Percentiles rank a stretch among this genome's conserved stretches.
Evolutionary conservation across 345 rosid species (phyloP).

Genomic region (Alliaria petiolata): DNA sequence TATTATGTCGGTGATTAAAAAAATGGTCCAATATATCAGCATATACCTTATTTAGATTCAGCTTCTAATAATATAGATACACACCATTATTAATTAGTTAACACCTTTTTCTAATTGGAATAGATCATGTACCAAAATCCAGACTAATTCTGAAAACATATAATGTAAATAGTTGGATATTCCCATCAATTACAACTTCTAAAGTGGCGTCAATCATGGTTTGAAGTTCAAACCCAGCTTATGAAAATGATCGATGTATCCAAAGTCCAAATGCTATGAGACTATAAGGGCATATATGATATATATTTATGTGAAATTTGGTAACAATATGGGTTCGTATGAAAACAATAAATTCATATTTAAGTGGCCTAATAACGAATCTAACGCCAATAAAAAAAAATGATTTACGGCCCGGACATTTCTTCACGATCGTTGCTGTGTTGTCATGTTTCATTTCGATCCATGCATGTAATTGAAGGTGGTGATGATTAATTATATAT

Average conservation of each 20-base stretch:
- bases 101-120: neutral
- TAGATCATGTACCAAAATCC: neutral
- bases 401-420: neutral
- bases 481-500: neutral
- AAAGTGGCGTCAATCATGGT: neutral
- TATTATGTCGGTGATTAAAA: conserved; percentile 16
- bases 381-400: neutral
- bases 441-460: neutral
- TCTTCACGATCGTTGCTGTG: neutral
- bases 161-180: neutral
- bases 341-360: neutral
- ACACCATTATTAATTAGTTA: neutral
- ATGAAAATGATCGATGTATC: neutral
- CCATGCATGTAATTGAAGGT: neutral
- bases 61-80: neutral
- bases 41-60: neutral
- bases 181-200: neutral
- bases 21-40: neutral
- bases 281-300: neutral
- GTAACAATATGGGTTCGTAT: neutral
- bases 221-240: neutral
- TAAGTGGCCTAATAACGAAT: neutral
- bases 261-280: neutral
- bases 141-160: neutral
- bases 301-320: neutral